Evolutionary conservation across 192 early-diverging fungal species (phyloP).

Genomic region (Backusella psychrophila): DNA sequence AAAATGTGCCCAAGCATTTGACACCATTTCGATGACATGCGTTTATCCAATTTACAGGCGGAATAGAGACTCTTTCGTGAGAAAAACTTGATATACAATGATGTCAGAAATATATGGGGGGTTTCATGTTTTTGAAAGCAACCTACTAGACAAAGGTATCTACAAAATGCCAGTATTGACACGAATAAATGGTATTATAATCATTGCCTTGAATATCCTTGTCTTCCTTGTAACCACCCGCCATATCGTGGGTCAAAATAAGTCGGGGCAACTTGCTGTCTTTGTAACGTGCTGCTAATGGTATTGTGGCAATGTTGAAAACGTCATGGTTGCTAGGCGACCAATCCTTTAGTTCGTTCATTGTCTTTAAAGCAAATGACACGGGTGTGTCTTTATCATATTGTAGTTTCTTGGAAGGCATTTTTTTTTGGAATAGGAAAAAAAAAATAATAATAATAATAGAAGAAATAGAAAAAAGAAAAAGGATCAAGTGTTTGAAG

Average conservation of each 20-base stretch:
- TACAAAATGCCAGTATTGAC: conserved; percentile 62
- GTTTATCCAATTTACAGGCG: conserved; percentile 62
- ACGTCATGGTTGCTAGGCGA: conserved; percentile 1
- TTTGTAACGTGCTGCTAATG: background rate
- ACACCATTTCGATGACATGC: conserved; percentile 63
- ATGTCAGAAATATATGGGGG: no score
- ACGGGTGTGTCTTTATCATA: background rate
- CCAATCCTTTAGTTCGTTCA: conserved; percentile 23
- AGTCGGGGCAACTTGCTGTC: conserved; percentile 18
- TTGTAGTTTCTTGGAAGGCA: conserved; percentile 17
- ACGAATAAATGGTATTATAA: conserved; percentile 42
- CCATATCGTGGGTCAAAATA: conserved; percentile 65
- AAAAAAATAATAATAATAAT: no score
- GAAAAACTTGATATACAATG: conserved; percentile 47
- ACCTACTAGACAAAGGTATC: conserved; percentile 63
- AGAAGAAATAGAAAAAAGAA: background rate
- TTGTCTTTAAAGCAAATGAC: conserved; percentile 11
- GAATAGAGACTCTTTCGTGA: conserved; percentile 56
- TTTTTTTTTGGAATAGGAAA: background rate
- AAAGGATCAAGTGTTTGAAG: background rate
- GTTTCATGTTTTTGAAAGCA: no score
- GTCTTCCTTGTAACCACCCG: conserved; percentile 59
- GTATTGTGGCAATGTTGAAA: conserved; percentile 14
- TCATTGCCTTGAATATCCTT: conserved; percentile 42
- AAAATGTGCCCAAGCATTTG: conserved; percentile 54